Conservation (phyloP, 1,139 yeast genomes). For the Nakaseomyces glabratus region DNA sequence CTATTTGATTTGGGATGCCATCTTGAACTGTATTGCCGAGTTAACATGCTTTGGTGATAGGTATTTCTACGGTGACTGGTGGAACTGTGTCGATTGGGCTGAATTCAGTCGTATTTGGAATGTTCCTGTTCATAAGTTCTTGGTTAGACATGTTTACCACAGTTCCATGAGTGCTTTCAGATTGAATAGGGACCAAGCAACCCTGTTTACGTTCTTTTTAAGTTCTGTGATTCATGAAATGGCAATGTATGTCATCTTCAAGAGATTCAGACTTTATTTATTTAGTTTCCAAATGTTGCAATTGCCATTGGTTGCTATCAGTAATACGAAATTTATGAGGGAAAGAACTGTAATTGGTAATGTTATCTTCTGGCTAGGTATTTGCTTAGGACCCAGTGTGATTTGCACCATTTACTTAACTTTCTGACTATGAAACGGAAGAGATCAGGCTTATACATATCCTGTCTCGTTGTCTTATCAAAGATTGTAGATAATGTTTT, state of each 20-base stretch:
- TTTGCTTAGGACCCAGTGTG: constrained; percentile 81
- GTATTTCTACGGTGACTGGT: constrained; percentile 92
- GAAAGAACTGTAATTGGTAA: constrained; percentile 61
- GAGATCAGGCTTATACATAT: too few relatives aligned
- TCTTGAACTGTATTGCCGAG: constrained; percentile 82
- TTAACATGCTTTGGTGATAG: constrained; percentile 80
- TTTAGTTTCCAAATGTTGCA: constrained; percentile 70
- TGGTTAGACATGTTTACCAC: constrained; percentile 88
- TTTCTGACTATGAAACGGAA: too few relatives aligned
- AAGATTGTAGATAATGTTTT: too few relatives aligned
- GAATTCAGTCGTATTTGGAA: constrained; percentile 94
- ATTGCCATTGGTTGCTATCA: constrained; percentile 51
- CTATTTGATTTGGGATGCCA: constrained; percentile 91
- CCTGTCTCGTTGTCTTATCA: too few relatives aligned
- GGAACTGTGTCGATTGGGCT: constrained; percentile 93
- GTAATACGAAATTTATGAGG: constrained; percentile 44
- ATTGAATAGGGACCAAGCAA: constrained; percentile 58
- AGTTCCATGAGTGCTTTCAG: constrained; percentile 73
- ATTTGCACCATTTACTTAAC: constrained; percentile 78
- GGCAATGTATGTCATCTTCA: constrained; percentile 84
- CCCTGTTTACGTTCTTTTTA: constrained; percentile 69
- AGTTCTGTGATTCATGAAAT: constrained; percentile 83
- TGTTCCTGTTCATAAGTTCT: constrained; percentile 84
- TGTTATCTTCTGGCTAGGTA: constrained; percentile 84
- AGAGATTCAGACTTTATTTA: constrained; percentile 70